Base-by-base conservation (phyloP, 164 flowering plant species). In the Chloranthus sessilifolius region DNA sequence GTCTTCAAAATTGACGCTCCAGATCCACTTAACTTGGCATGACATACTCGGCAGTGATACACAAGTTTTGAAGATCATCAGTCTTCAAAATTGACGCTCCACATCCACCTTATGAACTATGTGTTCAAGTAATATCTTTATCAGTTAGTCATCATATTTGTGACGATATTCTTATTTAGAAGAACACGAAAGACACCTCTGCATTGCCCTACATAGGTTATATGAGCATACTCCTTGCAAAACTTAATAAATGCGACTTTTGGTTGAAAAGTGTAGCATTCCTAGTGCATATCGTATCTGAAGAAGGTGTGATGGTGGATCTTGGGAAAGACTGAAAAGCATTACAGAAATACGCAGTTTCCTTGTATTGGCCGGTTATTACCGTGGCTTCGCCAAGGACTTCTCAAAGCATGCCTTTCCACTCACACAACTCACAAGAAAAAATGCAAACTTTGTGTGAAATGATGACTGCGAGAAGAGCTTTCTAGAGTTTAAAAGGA, bases 221-320 rank as follows among this genome's bases (percentile, higher is more conserved):
- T n/a, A n/a, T n/a, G n/a, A n/a, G n/a, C n/a, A n/a, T n/a, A n/a
- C n/a, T n/a, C n/a, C n/a, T n/a, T 24, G 59, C 26, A 2, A 55
- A 43, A 23, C 19, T 31, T 6, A 33, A 3, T 12, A 31, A 44
- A 21, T 55, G 50, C 44, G 41, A 43, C 11, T 55, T 43, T 29
- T 55, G 47, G 57, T 1, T 28, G 47, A 4, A 26, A 3, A 9
- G 41, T 3, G 47, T 53, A 4, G 16, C 7, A 6, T 53, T 53
- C 24, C 2, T 53, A 7, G 57, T 46, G 15, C 46, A 53, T 28
- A 36, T 53, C 11, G 21, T 53, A 17, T 39, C 57, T 10, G 30
- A 1, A 27, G 47, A 53, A 16, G 47, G 57, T 3, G 16, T 53
- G n/a, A 12, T 11, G 5, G 24, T 29, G 1, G 47, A 53, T 41